Percentiles rank a stretch among this genome's conserved stretches.
phyloP scores from a whole-genome alignment of 345 rosid species.

The Eucalyptus regnans region DNA sequence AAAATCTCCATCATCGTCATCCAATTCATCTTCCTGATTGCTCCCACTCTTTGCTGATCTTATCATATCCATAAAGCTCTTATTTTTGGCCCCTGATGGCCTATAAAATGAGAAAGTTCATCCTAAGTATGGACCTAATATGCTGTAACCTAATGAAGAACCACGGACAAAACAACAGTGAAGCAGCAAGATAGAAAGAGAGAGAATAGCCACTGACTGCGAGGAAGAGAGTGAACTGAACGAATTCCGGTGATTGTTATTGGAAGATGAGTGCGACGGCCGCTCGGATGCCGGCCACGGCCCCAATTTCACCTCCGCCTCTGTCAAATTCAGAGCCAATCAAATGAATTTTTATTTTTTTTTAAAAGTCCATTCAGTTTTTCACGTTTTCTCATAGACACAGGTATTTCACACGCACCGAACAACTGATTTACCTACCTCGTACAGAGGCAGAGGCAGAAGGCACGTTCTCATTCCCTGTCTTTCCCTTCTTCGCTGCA shows the following conservation, averaged over 20 bases:
- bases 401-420: background rate
- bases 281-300: slow-evolving; percentile 46
- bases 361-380: background rate
- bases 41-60: slow-evolving; percentile 51
- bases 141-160: background rate
- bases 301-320: slow-evolving; percentile 18
- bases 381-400: background rate
- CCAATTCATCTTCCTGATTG: slow-evolving; percentile 50
- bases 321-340: slow-evolving; percentile 20
- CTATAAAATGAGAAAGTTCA: slow-evolving; percentile 15
- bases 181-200: background rate
- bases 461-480: slow-evolving; percentile 79
- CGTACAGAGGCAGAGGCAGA: slow-evolving; percentile 17
- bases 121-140: background rate
- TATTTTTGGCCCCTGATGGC: slow-evolving; percentile 43
- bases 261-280: slow-evolving; percentile 47
- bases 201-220: slow-evolving; percentile 34
- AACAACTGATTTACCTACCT: slow-evolving; percentile 17
- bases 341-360: too few species aligned
- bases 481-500: slow-evolving; percentile 70
- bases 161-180: background rate
- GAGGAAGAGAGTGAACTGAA: slow-evolving; percentile 64
- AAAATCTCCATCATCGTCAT: slow-evolving; percentile 67
- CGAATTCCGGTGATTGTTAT: slow-evolving; percentile 32
- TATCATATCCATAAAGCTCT: slow-evolving; percentile 91